Base-by-base conservation (phyloP, 2,329 filamentous ascomycete species). In the Xenosphaeropsis pyriputrescens region DNA sequence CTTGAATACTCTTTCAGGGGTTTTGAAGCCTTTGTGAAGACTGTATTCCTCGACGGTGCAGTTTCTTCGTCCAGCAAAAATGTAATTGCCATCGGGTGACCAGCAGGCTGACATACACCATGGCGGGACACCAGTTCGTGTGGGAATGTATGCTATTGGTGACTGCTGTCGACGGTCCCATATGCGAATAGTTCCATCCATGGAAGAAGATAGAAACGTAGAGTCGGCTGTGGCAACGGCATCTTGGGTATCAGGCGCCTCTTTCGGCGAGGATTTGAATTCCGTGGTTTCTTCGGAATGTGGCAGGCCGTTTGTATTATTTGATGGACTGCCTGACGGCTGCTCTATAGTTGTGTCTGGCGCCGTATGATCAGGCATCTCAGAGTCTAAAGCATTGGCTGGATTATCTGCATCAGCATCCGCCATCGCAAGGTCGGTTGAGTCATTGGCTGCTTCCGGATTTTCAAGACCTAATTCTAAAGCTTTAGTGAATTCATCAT, bases 21-120 rank as follows among this genome's bases (percentile, higher is more conserved):
- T 70, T 60, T 81, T 80, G 1, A 85, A 68, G 1, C 78, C 75
- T 50, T 86, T 85, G 55, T 91, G 85, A 14, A 98, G 67, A 51
- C 76, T 85, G 59, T 83, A 98, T 58, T 98, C 91, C 48, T 98
- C 91, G 0, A 98, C 91, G 0, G 85, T 93, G 37, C 85, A 74
- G 57, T 96, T 96, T 41, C 91, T 71, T 18, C 91, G 70, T 1
- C 91, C 91, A 0, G 83, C 88, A 59, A 94, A 98, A 50, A 98
- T 88, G 58, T 75, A 85, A 59, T 96, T 96, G 12, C 91, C 91
- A 55, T 95, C 84, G 0, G 86, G 86, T 39, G 82, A 89, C 91
- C 91, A 98, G 62, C 86, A 94, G 1, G 86, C 85, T 47, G 85
- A 88, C 77, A 94, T 95, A 58, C 89, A 96, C 89, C 89, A 98